These are phyloP conservation scores for Pyrus communis DNA, from an alignment of 306 rosid species.

Conservation along the genomic window DNA sequence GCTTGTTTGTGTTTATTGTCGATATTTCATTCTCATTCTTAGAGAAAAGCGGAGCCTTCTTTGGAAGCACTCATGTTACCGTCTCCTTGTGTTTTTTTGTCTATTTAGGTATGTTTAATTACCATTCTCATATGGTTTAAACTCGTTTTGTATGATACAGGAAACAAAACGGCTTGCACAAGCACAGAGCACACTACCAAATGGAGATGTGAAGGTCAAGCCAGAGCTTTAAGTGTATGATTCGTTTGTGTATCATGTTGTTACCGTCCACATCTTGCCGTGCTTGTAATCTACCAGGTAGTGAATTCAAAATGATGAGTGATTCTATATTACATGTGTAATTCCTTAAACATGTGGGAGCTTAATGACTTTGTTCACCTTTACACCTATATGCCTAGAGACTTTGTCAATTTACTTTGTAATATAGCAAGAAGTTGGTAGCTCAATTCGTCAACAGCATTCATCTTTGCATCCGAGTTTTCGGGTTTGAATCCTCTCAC, in stretches of 20 bases:
- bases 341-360: not conserved
- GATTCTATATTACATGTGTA: not conserved
- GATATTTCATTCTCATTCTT: not conserved
- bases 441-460: too few species aligned
- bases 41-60: too few species aligned
- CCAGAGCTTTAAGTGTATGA: constrained; percentile 39
- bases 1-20: not conserved
- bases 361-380: not conserved
- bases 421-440: not conserved
- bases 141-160: constrained; percentile 33
- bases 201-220: constrained; percentile 82
- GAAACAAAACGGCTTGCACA: constrained; percentile 72
- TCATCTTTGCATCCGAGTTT: too few species aligned
- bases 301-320: not conserved
- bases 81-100: not conserved
- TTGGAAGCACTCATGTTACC: not conserved
- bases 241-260: constrained; percentile 3
- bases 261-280: not conserved
- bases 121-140: not conserved
- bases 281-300: not conserved
- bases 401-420: too few species aligned
- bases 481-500: not conserved
- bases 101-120: not conserved
- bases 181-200: constrained; percentile 60
- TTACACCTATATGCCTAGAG: not conserved